Percentiles rank a stretch among this genome's conserved stretches.
Conservation (phyloP, 306 rosid species). For the Lathyrus aphaca region DNA sequence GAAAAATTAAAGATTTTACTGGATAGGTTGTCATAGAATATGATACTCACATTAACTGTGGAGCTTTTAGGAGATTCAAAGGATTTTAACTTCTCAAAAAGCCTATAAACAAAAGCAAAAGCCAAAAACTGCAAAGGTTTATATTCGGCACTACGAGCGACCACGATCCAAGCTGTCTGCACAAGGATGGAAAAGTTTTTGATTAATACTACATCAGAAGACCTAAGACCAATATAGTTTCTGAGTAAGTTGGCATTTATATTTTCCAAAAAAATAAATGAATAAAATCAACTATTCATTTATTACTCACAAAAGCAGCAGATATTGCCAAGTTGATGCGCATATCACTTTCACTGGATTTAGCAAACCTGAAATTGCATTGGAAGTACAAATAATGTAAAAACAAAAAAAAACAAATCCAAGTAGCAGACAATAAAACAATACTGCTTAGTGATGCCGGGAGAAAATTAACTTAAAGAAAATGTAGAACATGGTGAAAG, state of each 20-base stretch:
- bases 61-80: constrained; percentile 70
- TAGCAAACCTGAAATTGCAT: constrained; percentile 74
- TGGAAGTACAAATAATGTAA: constrained; percentile 37
- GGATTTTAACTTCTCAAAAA: constrained; percentile 94
- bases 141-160: constrained; percentile 75
- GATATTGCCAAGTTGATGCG: constrained; percentile 87
- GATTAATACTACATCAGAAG: constrained; percentile 24
- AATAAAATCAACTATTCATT: constrained; percentile 31
- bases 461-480: constrained; percentile 20
- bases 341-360: constrained; percentile 72
- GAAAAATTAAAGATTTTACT: neutral
- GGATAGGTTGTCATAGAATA: constrained; percentile 35
- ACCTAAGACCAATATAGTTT: constrained; percentile 20
- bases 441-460: neutral
- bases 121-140: constrained; percentile 91
- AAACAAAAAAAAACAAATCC: constrained; percentile 3
- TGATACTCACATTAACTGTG: constrained; percentile 64
- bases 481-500: constrained; percentile 19
- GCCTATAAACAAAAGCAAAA: constrained; percentile 90
- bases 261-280: neutral
- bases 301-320: constrained; percentile 82
- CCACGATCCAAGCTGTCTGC: constrained; percentile 85
- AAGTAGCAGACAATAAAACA: constrained; percentile 6
- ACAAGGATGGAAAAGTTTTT: constrained; percentile 41
- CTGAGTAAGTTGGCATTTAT: constrained; percentile 22